Base-by-base conservation (phyloP, 1,139 yeast species). In the Pichia sorboxylosa region DNA sequence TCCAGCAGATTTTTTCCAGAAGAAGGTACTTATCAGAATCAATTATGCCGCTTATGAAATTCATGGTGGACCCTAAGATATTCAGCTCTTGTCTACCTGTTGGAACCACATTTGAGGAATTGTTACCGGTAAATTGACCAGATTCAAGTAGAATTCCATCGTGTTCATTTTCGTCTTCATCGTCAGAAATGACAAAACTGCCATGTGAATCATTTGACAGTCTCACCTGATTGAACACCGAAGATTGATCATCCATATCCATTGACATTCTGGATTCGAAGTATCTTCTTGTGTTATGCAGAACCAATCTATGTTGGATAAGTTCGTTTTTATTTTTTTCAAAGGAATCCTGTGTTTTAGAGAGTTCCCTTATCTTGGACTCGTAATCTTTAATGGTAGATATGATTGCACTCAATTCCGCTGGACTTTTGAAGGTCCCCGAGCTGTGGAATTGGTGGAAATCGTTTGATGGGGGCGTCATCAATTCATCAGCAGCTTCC, bases 1-100 rank as follows among this genome's bases (percentile, higher is more conserved):
- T 72, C 97, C 97, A 90, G 23, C 92, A 64, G 34, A 92, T 84
- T 47, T 84, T 82, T 53, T 85, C 94, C 45, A 90, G 62, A 4
- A 81, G 66, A 30, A 65, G 63, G 33, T 79, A 73, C 51, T 81
- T 81, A 17, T 69, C 70, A 38, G 92, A 70, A 40, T 74, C 71
- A 32, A 92, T 79, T 8, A 84, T 83, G 46, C 98, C 98, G 17
- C 92, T 66, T 26, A 87, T 76, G 46, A 81, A 83, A 20, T 58
- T 57, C 44, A 55, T 54, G 1, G 56, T 43, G 7, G 58, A 46
- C 7, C 57, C 55, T 34, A 53, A 39, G 21, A 50, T 46, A 35
- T 48, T 51, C 26, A 51, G 17, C 30, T 48, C 55, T 21, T 40
- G 43, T 17, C 36, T 19, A 7, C 43, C 43, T 5, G 41, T 41